phyloP scores from a whole-genome alignment of 1,139 yeast species.

The Spathaspora sp. region DNA sequence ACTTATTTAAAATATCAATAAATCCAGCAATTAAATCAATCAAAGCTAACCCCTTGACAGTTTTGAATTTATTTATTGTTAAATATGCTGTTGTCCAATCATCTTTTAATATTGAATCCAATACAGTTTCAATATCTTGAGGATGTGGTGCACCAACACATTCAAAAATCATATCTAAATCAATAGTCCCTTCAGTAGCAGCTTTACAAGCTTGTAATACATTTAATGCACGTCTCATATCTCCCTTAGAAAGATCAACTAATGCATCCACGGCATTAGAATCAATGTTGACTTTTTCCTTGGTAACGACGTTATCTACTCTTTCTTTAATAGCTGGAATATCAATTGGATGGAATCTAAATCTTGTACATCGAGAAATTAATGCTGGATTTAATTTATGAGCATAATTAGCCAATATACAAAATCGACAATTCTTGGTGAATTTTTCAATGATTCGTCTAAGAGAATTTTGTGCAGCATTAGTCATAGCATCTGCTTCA shows the following conservation, averaged over 20 bases:
- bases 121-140: slow-evolving; percentile 69
- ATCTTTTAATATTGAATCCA: slow-evolving; percentile 76
- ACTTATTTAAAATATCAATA: slow-evolving; percentile 62
- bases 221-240: slow-evolving; percentile 93
- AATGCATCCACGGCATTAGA: slow-evolving; percentile 66
- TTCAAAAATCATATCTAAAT: slow-evolving; percentile 78
- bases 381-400: slow-evolving; percentile 95
- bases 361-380: slow-evolving; percentile 90
- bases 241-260: slow-evolving; percentile 76
- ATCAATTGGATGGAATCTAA: slow-evolving; percentile 84
- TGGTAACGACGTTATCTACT: slow-evolving; percentile 62
- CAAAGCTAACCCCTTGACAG: slow-evolving; percentile 80
- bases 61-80: slow-evolving; percentile 64
- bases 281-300: slow-evolving; percentile 61
- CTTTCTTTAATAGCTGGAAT: slow-evolving; percentile 67
- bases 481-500: slow-evolving; percentile 99
- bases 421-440: slow-evolving; percentile 92
- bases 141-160: slow-evolving; percentile 98
- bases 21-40: slow-evolving; percentile 82
- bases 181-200: slow-evolving; percentile 53
- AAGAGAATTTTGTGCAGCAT: slow-evolving; percentile 89
- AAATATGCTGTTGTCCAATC: slow-evolving; percentile 82
- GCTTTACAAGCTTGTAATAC: slow-evolving; percentile 94
- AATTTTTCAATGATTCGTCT: slow-evolving; percentile 91
- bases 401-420: slow-evolving; percentile 93